A percentile compares a stretch with the other conserved stretches of the same genome.
Evolutionary conservation across 2,329 filamentous ascomycete species (phyloP).

Genomic region (Drechslerella dactyloides): DNA sequence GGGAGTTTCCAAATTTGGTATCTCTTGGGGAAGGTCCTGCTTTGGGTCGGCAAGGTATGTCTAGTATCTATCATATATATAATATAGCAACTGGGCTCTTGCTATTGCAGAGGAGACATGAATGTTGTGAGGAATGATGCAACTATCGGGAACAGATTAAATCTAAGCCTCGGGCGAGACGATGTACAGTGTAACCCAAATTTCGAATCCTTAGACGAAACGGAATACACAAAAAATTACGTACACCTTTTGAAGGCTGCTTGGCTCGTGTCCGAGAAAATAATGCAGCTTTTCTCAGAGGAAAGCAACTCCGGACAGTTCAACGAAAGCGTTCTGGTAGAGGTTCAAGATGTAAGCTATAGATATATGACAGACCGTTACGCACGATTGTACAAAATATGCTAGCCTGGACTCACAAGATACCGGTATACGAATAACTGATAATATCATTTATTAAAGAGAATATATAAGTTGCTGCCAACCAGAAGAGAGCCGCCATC

Average conservation of each 20-base stretch:
- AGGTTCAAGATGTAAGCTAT: constrained; percentile 26
- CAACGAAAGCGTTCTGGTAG: constrained; percentile 19
- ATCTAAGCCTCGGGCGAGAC: constrained; percentile 3
- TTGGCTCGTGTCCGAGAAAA: constrained; percentile 46
- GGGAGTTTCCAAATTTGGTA: constrained; percentile 39
- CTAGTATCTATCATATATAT: neutral
- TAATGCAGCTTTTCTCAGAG: constrained; percentile 12
- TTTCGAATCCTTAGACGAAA: neutral
- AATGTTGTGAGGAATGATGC: neutral
- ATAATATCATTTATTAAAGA: too few species aligned
- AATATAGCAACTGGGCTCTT: too few species aligned
- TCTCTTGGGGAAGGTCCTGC: constrained; percentile 46
- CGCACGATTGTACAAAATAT: constrained; percentile 7
- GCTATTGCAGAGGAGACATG: neutral
- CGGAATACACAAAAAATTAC: constrained; percentile 36
- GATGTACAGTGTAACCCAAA: constrained; percentile 10
- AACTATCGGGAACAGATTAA: neutral
- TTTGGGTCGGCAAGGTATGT: constrained; percentile 52
- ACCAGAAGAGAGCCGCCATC: too few species aligned
- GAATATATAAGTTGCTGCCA: too few species aligned
- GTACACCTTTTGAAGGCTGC: constrained; percentile 51
- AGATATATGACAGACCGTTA: neutral
- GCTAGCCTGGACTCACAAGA: neutral
- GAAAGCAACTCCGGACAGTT: constrained; percentile 5
- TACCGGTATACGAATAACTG: too few species aligned